These are phyloP conservation scores for Plectosphaerella cucumerina DNA, from an alignment of 2,329 filamentous ascomycete species.

Conservation along the genomic window DNA sequence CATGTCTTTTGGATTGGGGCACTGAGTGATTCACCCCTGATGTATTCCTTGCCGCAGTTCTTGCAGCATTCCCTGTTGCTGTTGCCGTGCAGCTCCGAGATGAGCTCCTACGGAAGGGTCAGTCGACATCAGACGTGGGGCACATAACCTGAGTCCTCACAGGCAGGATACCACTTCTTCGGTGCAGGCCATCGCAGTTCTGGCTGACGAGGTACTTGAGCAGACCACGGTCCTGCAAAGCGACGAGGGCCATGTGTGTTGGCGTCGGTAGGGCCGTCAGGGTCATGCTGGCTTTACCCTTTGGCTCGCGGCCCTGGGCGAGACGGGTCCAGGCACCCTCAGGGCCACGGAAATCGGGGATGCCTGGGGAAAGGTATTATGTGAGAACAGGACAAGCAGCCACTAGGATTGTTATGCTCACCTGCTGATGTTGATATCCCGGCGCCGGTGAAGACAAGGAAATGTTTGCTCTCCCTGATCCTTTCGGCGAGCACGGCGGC, in stretches of 20 bases:
- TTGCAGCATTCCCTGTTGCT: slow-evolving; percentile 41
- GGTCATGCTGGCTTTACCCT: slow-evolving; percentile 26
- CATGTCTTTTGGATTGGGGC: no score
- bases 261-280: slow-evolving; percentile 39
- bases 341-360: slow-evolving; percentile 43
- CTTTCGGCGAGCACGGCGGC: slow-evolving; percentile 27
- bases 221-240: slow-evolving; percentile 33
- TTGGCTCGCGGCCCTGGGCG: slow-evolving; percentile 33
- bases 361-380: slow-evolving; percentile 22
- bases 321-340: slow-evolving; percentile 40
- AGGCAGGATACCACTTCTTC: slow-evolving; percentile 40
- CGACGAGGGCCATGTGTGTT: slow-evolving; percentile 42
- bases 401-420: slow-evolving; percentile 6
- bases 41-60: slow-evolving; percentile 40
- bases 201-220: slow-evolving; percentile 41
- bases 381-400: neutral
- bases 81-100: slow-evolving; percentile 44
- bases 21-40: slow-evolving; percentile 27
- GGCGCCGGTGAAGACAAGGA: slow-evolving; percentile 42
- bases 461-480: slow-evolving; percentile 37
- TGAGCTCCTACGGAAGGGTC: slow-evolving; percentile 25
- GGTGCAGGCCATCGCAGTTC: slow-evolving; percentile 40
- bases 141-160: slow-evolving; percentile 21
- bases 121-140: neutral
- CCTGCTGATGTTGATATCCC: slow-evolving; percentile 43